Conservation (phyloP, 1,139 yeast species). For the Pichiaceae sp. region DNA sequence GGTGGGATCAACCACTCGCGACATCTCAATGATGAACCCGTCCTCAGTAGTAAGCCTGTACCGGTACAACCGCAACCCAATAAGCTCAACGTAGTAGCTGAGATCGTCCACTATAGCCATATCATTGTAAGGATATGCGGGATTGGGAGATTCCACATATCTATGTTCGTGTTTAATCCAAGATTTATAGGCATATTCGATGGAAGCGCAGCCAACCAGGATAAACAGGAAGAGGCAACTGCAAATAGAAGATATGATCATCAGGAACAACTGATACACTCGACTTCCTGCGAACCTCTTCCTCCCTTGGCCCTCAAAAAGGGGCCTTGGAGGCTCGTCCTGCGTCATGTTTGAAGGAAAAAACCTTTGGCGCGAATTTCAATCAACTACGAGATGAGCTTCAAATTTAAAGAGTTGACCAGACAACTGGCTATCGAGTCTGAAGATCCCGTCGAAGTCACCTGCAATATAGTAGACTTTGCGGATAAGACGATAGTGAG, state of each 20-base stretch:
- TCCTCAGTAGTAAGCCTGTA: slow-evolving; percentile 66
- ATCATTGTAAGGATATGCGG: slow-evolving; percentile 21
- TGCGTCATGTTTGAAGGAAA: no score
- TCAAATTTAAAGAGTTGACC: background rate
- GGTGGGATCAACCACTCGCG: slow-evolving; percentile 49
- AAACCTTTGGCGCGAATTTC: no score
- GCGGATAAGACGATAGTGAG: slow-evolving; percentile 26
- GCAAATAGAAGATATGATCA: background rate
- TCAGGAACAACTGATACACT: background rate
- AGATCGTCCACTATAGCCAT: slow-evolving; percentile 36
- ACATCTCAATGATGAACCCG: slow-evolving; percentile 62
- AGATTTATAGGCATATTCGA: slow-evolving; percentile 7
- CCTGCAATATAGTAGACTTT: slow-evolving; percentile 24
- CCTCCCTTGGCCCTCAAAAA: no score
- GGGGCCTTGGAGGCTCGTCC: no score
- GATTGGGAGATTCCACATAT: slow-evolving; percentile 13
- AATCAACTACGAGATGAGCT: no score
- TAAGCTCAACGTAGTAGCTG: slow-evolving; percentile 54
- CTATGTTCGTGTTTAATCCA: slow-evolving; percentile 12
- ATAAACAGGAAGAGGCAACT: slow-evolving; percentile 2
- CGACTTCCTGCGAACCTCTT: no score
- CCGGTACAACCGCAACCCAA: slow-evolving; percentile 52
- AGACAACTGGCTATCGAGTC: background rate
- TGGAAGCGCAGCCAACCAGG: slow-evolving; percentile 1
- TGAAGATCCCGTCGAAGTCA: slow-evolving; percentile 13